Evolutionary conservation across 345 rosid genomes (phyloP), one percentile per base, ranked within the genome.

Genomic region (Clarkia xantiana): DNA sequence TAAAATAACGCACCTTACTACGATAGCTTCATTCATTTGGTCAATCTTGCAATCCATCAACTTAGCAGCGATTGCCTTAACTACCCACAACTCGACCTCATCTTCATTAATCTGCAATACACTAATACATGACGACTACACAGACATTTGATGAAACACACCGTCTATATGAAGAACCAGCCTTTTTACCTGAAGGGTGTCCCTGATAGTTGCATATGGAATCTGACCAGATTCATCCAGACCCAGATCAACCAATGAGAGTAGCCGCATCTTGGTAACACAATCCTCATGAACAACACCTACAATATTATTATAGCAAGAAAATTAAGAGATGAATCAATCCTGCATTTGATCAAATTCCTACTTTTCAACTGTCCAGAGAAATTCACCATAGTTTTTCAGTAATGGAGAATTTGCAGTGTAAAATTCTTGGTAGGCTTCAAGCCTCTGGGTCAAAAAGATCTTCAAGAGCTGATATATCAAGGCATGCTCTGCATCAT

Each of bases 251-350:
- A 83, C 75, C 63, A 90, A 65, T 60, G 96, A 82, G 71, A 86
- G 70, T 71, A 83, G 57, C 59, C 82, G 77, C 97, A 86, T 90
- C 74, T 90, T 90, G 1, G 84, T 56, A 55, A 83, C 68, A 59
- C 94, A 86, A 42, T 86, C 93, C 63, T 90, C 94, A 55, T 86
- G 94, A 8, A 77, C 77, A 57, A 86, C 93, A 46, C 82, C 94
- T 93, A 66, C 3, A 63, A 12, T n/a, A n/a, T n/a, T n/a, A n/a
- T n/a, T n/a, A n/a, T n/a, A n/a, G n/a, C n/a, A n/a, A n/a, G n/a
- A n/a, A n/a, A n/a, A n/a, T n/a, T n/a, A n/a, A n/a, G n/a, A n/a
- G n/a, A n/a, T n/a, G n/a, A n/a, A n/a, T n/a, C n/a, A n/a, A n/a
- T n/a, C n/a, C n/a, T n/a, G n/a, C n/a, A n/a, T n/a, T n/a, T n/a